A percentile compares a stretch with the other conserved stretches of the same genome.
Evolutionary conservation across 768 basidiomycete genomes (phyloP).

Genomic region (Pholiota molesta): DNA sequence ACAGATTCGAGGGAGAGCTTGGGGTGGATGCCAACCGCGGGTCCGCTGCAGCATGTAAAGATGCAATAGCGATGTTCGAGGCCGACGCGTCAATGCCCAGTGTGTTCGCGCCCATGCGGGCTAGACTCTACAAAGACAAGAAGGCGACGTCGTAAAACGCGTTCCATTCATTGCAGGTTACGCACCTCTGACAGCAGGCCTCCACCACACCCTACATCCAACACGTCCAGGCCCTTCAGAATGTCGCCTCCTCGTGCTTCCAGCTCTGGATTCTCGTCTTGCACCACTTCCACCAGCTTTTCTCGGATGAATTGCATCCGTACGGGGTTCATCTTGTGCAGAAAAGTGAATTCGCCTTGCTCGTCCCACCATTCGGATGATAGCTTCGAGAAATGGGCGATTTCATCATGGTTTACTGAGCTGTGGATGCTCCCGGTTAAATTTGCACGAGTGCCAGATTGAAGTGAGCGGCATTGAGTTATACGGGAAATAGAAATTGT

Average conservation of each 20-base stretch:
- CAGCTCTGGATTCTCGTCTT: constrained; percentile 51
- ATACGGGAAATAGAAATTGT: background rate
- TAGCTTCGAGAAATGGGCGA: constrained; percentile 86
- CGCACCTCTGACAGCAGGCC: constrained; percentile 89
- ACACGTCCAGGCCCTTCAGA: constrained; percentile 57
- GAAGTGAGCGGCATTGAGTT: background rate
- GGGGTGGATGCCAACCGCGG: constrained; percentile 50
- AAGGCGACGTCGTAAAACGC: constrained; percentile 9
- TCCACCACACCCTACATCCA: constrained; percentile 84
- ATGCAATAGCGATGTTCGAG: constrained; percentile 85
- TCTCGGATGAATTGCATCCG: constrained; percentile 82
- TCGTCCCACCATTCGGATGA: constrained; percentile 98
- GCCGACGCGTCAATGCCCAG: constrained; percentile 91
- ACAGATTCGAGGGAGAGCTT: constrained; percentile 37
- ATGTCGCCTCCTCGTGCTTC: constrained; percentile 34
- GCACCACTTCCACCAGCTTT: constrained; percentile 66
- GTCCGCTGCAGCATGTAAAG: constrained; percentile 79
- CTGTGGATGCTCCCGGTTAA: background rate
- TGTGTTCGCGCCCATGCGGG: constrained; percentile 86
- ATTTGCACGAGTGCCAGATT: background rate
- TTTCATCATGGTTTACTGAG: constrained; percentile 75
- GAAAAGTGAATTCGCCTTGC: constrained; percentile 81
- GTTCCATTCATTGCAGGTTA: background rate
- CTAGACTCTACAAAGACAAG: constrained; percentile 65
- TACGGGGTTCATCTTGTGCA: constrained; percentile 96